Conservation (phyloP, 768 basidiomycete species). For the Cyathus striatus region DNA sequence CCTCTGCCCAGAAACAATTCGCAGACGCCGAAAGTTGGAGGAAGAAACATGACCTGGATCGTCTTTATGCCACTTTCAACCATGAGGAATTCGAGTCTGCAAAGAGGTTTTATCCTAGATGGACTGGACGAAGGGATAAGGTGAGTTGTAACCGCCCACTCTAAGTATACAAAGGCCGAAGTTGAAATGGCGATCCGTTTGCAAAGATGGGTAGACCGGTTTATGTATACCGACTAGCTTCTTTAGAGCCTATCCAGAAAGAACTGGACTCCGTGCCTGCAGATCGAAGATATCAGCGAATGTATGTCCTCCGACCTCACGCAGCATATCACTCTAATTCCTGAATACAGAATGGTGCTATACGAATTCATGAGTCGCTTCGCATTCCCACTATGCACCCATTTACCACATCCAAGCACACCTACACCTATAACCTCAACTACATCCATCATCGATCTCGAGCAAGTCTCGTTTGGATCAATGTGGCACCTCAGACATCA, state of each 20-base stretch:
- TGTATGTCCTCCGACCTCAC: slow-evolving; percentile 41
- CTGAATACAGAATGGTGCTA: slow-evolving; percentile 46
- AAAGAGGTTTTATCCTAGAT: slow-evolving; percentile 69
- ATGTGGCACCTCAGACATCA: slow-evolving; percentile 71
- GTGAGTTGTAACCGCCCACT: slow-evolving; percentile 24
- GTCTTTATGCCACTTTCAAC: slow-evolving; percentile 58
- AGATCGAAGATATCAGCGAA: slow-evolving; percentile 60
- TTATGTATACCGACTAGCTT: slow-evolving; percentile 73
- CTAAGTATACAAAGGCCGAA: neutral
- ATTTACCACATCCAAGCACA: slow-evolving; percentile 46
- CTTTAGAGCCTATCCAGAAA: slow-evolving; percentile 50
- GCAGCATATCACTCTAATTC: neutral
- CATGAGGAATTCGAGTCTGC: slow-evolving; percentile 54
- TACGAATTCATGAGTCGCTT: slow-evolving; percentile 68
- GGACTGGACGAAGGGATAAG: slow-evolving; percentile 78
- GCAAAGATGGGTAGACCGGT: slow-evolving; percentile 61
- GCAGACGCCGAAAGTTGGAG: slow-evolving; percentile 66
- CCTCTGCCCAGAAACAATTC: slow-evolving; percentile 68
- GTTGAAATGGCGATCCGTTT: neutral
- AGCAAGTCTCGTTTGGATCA: slow-evolving; percentile 48
- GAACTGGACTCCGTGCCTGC: slow-evolving; percentile 52
- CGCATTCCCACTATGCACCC: slow-evolving; percentile 55
- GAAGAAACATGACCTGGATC: slow-evolving; percentile 50
- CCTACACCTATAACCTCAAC: slow-evolving; percentile 56
- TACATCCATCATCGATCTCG: slow-evolving; percentile 72